Evolutionary conservation across 176 grass and related monocot genomes (phyloP).

Genomic region (Carex scoparia): DNA sequence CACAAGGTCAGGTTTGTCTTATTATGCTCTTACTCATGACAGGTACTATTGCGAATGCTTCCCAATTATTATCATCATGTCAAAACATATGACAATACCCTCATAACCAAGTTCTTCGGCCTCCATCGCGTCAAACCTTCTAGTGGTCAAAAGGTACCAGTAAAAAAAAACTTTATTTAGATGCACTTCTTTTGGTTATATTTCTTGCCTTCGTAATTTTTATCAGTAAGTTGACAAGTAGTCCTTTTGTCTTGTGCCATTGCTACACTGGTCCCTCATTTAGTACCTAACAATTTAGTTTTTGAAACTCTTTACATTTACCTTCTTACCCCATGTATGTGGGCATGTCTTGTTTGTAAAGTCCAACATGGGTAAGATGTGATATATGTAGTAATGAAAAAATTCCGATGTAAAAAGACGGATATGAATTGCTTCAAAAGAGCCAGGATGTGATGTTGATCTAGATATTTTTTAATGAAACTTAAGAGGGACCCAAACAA

Average conservation of each 20-base stretch:
- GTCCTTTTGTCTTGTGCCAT: neutral
- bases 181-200: neutral
- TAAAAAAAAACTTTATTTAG: slow-evolving; percentile 8
- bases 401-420: neutral
- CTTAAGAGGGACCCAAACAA: neutral
- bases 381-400: neutral
- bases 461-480: neutral
- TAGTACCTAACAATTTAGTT: neutral
- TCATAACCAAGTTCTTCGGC: slow-evolving; percentile 99
- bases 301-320: neutral
- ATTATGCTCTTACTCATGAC: slow-evolving; percentile 25
- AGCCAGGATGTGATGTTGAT: neutral
- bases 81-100: slow-evolving; percentile 90
- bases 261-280: neutral
- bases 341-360: neutral
- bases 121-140: slow-evolving; percentile 97
- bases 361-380: neutral
- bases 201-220: neutral
- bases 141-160: slow-evolving; percentile 87
- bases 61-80: slow-evolving; percentile 94
- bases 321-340: neutral
- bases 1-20: neutral
- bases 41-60: slow-evolving; percentile 97
- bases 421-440: neutral
- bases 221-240: neutral